Percentiles rank a stretch among this genome's conserved stretches.
These are phyloP conservation scores for Thraustotheca clavata DNA, from an alignment of 352 stramenopile genomes.

Conservation along the genomic window DNA sequence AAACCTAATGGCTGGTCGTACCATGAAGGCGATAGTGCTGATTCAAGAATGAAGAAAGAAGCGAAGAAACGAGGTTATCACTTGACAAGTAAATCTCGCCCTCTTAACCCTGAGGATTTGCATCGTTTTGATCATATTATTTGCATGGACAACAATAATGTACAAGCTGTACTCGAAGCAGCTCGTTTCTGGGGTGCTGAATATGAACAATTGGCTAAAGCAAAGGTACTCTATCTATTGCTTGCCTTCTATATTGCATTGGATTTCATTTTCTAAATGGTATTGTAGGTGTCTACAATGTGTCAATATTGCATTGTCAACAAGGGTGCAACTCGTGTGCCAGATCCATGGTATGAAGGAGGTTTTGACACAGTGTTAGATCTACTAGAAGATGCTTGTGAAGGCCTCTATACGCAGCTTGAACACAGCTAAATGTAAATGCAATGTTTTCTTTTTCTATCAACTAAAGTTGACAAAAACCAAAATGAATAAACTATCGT, in stretches of 20 bases:
- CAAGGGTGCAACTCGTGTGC: conserved; percentile 45
- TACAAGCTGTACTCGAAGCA: conserved; percentile 66
- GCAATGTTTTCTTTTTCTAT: neutral
- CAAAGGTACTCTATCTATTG: conserved; percentile 31
- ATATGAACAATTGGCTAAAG: conserved; percentile 35
- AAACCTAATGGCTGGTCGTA: conserved; percentile 67
- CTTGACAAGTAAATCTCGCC: conserved; percentile 69
- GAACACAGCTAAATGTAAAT: neutral
- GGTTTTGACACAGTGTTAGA: conserved; percentile 86
- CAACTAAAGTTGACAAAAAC: too few relatives aligned
- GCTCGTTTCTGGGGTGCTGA: conserved; percentile 66
- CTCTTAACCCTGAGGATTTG: conserved; percentile 61
- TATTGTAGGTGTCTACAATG: conserved; percentile 70
- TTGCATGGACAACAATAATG: conserved; percentile 86
- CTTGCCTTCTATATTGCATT: neutral
- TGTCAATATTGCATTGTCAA: conserved; percentile 71
- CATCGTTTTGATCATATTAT: conserved; percentile 83
- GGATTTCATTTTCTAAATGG: conserved; percentile 16
- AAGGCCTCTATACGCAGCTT: conserved; percentile 61
- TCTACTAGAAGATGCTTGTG: conserved; percentile 80
- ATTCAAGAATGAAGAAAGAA: conserved; percentile 78
- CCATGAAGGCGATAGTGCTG: conserved; percentile 76
- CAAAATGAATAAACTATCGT: neutral
- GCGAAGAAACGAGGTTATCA: conserved; percentile 73
- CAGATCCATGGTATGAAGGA: conserved; percentile 83